These are phyloP conservation scores for Citrus maxima DNA, from an alignment of 345 rosid genomes.

Conservation along the genomic window DNA sequence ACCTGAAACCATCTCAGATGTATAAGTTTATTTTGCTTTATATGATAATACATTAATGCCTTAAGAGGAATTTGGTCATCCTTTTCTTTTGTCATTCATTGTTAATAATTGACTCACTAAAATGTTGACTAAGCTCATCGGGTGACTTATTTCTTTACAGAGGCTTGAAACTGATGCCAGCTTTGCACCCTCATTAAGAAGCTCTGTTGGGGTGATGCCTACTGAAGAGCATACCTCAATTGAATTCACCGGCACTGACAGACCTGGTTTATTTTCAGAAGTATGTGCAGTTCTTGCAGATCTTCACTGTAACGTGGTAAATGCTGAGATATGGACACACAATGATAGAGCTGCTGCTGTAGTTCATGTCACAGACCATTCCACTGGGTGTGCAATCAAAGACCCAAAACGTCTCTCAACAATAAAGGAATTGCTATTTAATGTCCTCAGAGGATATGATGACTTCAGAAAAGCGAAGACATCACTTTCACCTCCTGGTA, in stretches of 20 bases:
- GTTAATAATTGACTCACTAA: not conserved
- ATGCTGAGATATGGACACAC: constrained; percentile 97
- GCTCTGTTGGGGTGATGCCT: constrained; percentile 75
- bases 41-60: not conserved
- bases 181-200: constrained; percentile 50
- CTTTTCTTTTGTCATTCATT: not conserved
- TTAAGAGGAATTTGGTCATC: not conserved
- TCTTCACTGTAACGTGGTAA: constrained; percentile 75
- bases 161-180: constrained; percentile 74
- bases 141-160: constrained; percentile 34
- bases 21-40: not conserved
- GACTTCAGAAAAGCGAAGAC: constrained; percentile 61
- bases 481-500: constrained; percentile 55
- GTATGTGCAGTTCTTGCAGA: constrained; percentile 87
- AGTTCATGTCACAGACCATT: constrained; percentile 64
- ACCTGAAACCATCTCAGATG: not conserved
- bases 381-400: constrained; percentile 52
- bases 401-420: constrained; percentile 63
- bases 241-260: constrained; percentile 78
- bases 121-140: not conserved
- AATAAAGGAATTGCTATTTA: constrained; percentile 60
- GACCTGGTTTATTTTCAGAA: constrained; percentile 89
- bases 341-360: constrained; percentile 92
- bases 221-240: constrained; percentile 76
- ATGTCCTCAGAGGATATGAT: constrained; percentile 58